phyloP scores from a whole-genome alignment of 495 filamentous ascomycete genomes.

The Cryomyces minteri region DNA sequence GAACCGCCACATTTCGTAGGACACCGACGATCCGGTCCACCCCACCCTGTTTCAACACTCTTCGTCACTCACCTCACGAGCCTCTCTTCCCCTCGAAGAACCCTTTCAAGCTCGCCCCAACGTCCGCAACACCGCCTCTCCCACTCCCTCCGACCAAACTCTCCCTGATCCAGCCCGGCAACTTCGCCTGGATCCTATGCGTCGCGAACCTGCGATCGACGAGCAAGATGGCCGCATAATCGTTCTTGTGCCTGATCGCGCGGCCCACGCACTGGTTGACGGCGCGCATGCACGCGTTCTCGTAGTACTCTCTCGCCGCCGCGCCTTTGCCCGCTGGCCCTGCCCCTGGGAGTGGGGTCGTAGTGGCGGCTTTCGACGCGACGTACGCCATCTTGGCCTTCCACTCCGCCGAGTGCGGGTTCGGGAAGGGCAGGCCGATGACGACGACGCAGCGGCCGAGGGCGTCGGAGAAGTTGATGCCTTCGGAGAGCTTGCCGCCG shows the following conservation, averaged over 20 bases:
- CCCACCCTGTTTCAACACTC: no score
- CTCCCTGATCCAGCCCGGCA: slow-evolving; percentile 74
- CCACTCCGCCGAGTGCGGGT: slow-evolving; percentile 79
- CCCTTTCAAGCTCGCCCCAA: slow-evolving; percentile 32
- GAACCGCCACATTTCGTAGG: no score
- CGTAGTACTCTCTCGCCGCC: slow-evolving; percentile 62
- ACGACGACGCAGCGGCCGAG: slow-evolving; percentile 80
- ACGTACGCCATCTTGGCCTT: slow-evolving; percentile 78
- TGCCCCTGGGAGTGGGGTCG: neutral
- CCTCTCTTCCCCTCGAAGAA: slow-evolving; percentile 22
- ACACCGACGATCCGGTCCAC: no score
- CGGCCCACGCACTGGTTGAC: slow-evolving; percentile 94
- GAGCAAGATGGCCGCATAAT: slow-evolving; percentile 82
- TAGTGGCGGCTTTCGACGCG: slow-evolving; percentile 39
- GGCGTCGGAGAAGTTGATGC: slow-evolving; percentile 92
- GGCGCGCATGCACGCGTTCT: slow-evolving; percentile 89
- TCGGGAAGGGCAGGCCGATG: slow-evolving; percentile 84
- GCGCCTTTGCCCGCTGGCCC: slow-evolving; percentile 12
- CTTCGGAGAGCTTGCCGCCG: slow-evolving; percentile 85
- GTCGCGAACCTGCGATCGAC: slow-evolving; percentile 60
- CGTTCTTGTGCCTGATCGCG: slow-evolving; percentile 70
- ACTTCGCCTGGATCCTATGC: slow-evolving; percentile 51
- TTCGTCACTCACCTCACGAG: neutral
- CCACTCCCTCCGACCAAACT: slow-evolving; percentile 31
- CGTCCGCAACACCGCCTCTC: slow-evolving; percentile 25